Evolutionary conservation across 306 rosid species (phyloP).

Genomic region (Cucumis cinereus): DNA sequence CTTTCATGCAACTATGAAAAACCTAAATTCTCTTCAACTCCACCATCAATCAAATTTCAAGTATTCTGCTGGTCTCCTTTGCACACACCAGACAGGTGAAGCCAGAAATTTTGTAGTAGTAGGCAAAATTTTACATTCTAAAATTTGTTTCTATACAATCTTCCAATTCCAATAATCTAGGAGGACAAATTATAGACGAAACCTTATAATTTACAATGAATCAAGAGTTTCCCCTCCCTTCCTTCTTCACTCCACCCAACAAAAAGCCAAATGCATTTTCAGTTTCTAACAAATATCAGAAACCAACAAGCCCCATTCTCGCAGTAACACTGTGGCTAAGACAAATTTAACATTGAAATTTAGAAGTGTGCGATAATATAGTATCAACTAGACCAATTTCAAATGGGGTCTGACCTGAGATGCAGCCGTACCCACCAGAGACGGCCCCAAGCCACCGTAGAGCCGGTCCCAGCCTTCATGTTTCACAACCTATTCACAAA

Average conservation of each 20-base stretch:
- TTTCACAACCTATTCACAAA: constrained; percentile 47
- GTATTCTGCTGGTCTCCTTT: background rate
- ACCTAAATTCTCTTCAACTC: background rate
- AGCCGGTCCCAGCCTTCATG: constrained; percentile 87
- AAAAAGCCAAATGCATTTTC: background rate
- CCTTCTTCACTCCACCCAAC: background rate
- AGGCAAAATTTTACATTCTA: background rate
- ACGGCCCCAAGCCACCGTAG: constrained; percentile 81
- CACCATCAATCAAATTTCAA: background rate
- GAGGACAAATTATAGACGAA: background rate
- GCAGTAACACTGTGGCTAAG: background rate
- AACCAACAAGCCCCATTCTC: background rate
- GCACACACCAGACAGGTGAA: background rate
- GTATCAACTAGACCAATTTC: constrained; percentile 4
- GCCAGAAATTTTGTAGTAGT: background rate
- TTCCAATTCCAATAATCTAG: background rate
- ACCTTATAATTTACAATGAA: background rate
- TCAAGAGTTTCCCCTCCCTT: background rate
- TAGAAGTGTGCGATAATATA: background rate
- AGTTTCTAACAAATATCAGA: background rate
- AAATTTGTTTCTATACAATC: background rate
- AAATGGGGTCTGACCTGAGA: constrained; percentile 74
- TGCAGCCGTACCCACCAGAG: constrained; percentile 74
- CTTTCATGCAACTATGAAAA: background rate
- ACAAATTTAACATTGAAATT: background rate